phyloP scores from a whole-genome alignment of 192 early-diverging fungal genomes.

The Martensiomyces pterosporus region DNA sequence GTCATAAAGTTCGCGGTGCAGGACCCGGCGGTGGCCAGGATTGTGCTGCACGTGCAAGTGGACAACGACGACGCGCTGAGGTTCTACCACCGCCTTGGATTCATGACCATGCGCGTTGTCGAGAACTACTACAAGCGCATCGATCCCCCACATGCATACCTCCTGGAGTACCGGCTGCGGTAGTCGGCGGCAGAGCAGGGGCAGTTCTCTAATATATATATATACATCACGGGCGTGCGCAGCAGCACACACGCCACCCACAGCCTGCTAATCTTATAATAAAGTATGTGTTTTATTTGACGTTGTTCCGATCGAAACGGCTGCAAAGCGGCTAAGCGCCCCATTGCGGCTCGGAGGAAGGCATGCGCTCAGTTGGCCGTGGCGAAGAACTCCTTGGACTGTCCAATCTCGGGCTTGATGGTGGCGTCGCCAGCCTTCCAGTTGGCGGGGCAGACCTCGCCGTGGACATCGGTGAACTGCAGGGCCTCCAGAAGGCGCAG shows the following conservation, averaged over 20 bases:
- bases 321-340: too few species aligned
- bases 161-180: constrained; percentile 45
- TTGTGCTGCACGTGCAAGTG: constrained; percentile 84
- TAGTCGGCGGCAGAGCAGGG: too few species aligned
- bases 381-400: constrained; percentile 69
- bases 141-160: constrained; percentile 76
- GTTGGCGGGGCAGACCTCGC: constrained; percentile 80
- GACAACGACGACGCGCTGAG: constrained; percentile 73
- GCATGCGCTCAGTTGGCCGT: constrained; percentile 23
- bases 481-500: constrained; percentile 88
- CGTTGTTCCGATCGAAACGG: too few species aligned
- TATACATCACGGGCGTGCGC: too few species aligned
- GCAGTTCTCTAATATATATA: too few species aligned
- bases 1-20: constrained; percentile 35
- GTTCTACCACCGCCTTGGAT: constrained; percentile 82
- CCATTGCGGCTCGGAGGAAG: too few species aligned
- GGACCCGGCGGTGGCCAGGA: constrained; percentile 50
- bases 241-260: too few species aligned
- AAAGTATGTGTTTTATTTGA: background rate
- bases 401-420: constrained; percentile 67
- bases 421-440: constrained; percentile 74
- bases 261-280: too few species aligned
- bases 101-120: constrained; percentile 54
- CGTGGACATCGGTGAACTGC: constrained; percentile 85
- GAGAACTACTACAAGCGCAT: constrained; percentile 82